A percentile compares a stretch with the other conserved stretches of the same genome.
These are phyloP conservation scores for Chamaecyparis obtusa DNA, from an alignment of 75 land plant species.

Conservation along the genomic window DNA sequence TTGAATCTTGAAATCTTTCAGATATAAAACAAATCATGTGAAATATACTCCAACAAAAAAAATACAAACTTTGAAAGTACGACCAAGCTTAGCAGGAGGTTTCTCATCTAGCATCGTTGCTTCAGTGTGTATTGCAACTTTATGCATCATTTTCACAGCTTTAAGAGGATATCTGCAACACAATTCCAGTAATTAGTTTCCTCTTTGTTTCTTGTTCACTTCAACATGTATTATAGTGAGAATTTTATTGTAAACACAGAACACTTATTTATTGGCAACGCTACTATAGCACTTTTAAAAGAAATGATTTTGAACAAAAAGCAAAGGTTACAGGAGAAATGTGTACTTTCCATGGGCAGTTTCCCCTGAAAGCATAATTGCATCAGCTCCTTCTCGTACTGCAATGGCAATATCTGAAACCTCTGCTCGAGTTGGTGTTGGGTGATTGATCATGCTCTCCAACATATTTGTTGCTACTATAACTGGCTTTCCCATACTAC, in stretches of 20 bases:
- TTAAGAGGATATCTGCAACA: conserved; percentile 89
- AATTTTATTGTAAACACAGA: background rate
- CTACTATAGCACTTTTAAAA: background rate
- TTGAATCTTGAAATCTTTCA: background rate
- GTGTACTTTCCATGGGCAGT: conserved; percentile 99
- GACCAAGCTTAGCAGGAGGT: conserved; percentile 35
- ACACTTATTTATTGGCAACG: background rate
- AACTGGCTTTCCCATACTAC: conserved; percentile 82
- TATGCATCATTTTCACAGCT: conserved; percentile 99
- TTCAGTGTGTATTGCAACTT: conserved; percentile 92
- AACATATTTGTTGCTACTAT: conserved; percentile 99
- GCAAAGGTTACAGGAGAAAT: background rate
- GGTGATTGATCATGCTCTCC: conserved; percentile 98
- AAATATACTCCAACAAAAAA: background rate
- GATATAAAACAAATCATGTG: background rate
- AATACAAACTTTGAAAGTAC: conserved; percentile 47
- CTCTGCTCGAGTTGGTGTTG: conserved; percentile 98
- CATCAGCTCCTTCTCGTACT: conserved; percentile 97
- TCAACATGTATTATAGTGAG: background rate
- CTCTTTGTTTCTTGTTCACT: background rate
- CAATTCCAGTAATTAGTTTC: background rate
- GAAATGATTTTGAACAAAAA: background rate
- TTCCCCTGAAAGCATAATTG: conserved; percentile 97
- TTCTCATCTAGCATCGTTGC: conserved; percentile 50
- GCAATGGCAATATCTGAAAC: conserved; percentile 99